Conservation (phyloP, 202 grass and related monocot genomes). For the Sporobolus alterniflorus region DNA sequence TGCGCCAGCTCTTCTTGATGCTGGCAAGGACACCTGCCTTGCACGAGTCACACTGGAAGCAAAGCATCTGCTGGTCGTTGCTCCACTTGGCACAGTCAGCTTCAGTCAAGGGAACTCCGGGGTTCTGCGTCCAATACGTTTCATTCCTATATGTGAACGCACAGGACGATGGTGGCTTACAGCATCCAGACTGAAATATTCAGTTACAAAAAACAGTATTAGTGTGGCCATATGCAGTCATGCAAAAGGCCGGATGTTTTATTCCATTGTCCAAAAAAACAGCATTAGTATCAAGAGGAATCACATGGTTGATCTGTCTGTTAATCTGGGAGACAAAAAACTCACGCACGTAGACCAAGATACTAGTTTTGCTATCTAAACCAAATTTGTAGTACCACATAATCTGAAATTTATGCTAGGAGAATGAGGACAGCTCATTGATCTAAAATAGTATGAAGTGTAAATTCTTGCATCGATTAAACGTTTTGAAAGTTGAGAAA, state of each 20-base stretch:
- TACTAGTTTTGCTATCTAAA: not conserved
- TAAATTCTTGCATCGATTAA: not conserved
- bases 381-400: not conserved
- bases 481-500: not conserved
- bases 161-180: conserved; percentile 89
- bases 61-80: conserved; percentile 75
- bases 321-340: not conserved
- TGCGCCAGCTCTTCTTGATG: conserved; percentile 96
- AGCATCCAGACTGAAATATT: conserved; percentile 86
- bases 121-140: conserved; percentile 46
- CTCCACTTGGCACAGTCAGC: conserved; percentile 62
- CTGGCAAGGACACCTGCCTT: conserved; percentile 85
- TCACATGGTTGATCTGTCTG: not conserved
- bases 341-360: not conserved
- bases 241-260: no score
- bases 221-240: no score
- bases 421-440: not conserved
- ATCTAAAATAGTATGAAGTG: conserved; percentile 9
- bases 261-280: no score
- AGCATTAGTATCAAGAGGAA: conserved; percentile 40
- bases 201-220: conserved; percentile 4
- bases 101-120: conserved; percentile 10
- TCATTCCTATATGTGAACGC: conserved; percentile 70
- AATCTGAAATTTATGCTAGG: not conserved
- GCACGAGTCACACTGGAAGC: conserved; percentile 80